Conservation (phyloP, 106 monocot species). For the Chionographis japonica region DNA sequence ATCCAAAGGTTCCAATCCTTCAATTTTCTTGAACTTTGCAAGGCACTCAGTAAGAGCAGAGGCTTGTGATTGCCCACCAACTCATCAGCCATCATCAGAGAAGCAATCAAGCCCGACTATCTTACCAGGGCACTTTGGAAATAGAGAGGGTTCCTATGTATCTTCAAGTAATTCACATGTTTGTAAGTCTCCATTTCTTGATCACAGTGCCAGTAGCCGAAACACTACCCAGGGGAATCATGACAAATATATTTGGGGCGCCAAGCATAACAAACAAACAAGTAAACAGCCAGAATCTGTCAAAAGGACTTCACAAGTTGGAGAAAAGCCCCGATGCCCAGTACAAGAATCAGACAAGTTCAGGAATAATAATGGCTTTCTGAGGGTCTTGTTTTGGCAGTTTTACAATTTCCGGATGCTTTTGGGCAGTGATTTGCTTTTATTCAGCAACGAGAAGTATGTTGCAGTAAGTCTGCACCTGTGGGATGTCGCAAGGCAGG, state of each 20-base stretch:
- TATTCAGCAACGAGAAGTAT: conserved; percentile 99
- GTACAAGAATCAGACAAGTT: conserved; percentile 77
- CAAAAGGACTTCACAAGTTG: conserved; percentile 48
- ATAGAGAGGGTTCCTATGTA: conserved; percentile 34
- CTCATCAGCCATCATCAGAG: conserved; percentile 40
- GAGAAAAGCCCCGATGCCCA: conserved; percentile 59
- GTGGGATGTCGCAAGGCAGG: conserved; percentile 90
- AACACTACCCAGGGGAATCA: conserved; percentile 26
- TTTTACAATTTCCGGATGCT: conserved; percentile 99
- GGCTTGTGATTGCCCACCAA: conserved; percentile 97
- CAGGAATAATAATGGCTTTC: conserved; percentile 65
- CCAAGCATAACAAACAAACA: conserved; percentile 42
- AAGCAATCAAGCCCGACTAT: conserved; percentile 44
- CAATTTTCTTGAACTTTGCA: conserved; percentile 90
- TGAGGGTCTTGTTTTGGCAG: conserved; percentile 86
- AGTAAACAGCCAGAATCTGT: conserved; percentile 28
- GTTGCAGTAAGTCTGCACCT: conserved; percentile 91
- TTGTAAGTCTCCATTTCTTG: conserved; percentile 35
- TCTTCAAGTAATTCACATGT: conserved; percentile 35
- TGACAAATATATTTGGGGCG: conserved; percentile 43
- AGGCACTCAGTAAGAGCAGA: conserved; percentile 98
- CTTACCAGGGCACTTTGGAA: conserved; percentile 51
- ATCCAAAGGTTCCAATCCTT: conserved; percentile 55
- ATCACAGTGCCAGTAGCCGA: conserved; percentile 24
- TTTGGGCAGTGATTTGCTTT: conserved; percentile 89